Evolutionary conservation across 2,329 filamentous ascomycete genomes (phyloP), one percentile per base, ranked within the genome.

Genomic region (Hypoxylon sp.): DNA sequence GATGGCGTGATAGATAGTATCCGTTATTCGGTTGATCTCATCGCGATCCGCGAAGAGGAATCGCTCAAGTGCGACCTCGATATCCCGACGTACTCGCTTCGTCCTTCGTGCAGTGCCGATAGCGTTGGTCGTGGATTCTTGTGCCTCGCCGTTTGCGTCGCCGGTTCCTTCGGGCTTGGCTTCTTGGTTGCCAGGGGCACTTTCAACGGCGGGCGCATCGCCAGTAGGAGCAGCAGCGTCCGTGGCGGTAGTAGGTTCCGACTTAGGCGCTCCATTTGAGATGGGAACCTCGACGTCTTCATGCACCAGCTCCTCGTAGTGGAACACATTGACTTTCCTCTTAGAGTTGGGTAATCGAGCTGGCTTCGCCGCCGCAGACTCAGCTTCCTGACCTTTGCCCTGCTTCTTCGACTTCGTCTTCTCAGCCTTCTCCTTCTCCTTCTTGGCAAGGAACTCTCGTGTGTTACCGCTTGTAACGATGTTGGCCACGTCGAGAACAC

Each of bases 401-500:
- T 84, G 84, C 73, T 90, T 91, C 70, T 85, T 87, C 20, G 84
- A 82, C 62, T 85, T 85, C 2, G 80, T 81, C 77, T 87, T 90
- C 64, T 91, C 89, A 4, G 84, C 83, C 82, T 92, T 94, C 74
- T 94, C 91, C 75, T 89, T 91, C 74, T 95, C 92, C 76, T 92
- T 93, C 79, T 92, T 92, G 8, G 91, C 92, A 4, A 96, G 81
- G 72, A 93, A 95, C 72, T 96, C 92, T 71, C 89, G 88, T 71
- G 93, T 93, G 77, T 93, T 91, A 30, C 92, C 92, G 71, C 89
- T 91, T 0, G 91, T 91, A 33, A 96, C 92, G 69, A 96, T 94
- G 70, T 86, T 91, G n/a, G 92, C 93, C 48, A 96, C 91, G 71
- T 96, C 91, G 2, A 96, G 82, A 7, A 94, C 91, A 22, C 92